These are phyloP conservation scores for Aspergillus pseudoterreus DNA, from an alignment of 2,329 filamentous ascomycete genomes.

Conservation along the genomic window DNA sequence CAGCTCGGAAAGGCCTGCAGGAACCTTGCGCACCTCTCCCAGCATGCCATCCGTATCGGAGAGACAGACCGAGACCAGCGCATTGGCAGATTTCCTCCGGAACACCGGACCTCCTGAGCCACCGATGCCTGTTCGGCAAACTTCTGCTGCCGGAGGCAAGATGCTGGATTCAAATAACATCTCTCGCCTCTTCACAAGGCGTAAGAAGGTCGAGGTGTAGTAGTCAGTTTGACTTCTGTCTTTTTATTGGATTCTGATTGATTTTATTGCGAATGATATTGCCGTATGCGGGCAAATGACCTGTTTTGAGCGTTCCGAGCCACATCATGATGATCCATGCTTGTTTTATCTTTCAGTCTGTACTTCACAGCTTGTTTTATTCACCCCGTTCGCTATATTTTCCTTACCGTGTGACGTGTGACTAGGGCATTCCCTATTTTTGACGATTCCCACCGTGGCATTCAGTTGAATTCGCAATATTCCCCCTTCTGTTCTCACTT, in stretches of 20 bases:
- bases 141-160: conserved; percentile 25
- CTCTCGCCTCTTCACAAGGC: conserved; percentile 34
- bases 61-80: conserved; percentile 52
- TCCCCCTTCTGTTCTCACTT: no score
- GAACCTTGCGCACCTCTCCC: conserved; percentile 6
- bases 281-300: conserved; percentile 8
- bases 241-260: conserved; percentile 12
- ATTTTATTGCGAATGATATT: conserved; percentile 10
- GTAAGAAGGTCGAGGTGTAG: conserved; percentile 26
- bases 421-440: conserved; percentile 4
- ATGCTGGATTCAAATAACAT: conserved; percentile 13
- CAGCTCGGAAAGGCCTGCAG: conserved; percentile 31
- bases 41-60: conserved; percentile 21
- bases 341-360: conserved; percentile 1
- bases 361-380: background rate
- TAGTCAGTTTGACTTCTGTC: conserved; percentile 5
- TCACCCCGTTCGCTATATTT: conserved; percentile 1
- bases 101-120: conserved; percentile 62
- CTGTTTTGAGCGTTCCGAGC: conserved; percentile 12
- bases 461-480: no score
- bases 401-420: background rate
- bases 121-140: conserved; percentile 7
- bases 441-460: no score
- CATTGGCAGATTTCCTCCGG: conserved; percentile 69
- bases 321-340: conserved; percentile 11